These are phyloP conservation scores for Umbellularia californica DNA, from an alignment of 164 flowering plant genomes.

Conservation along the genomic window DNA sequence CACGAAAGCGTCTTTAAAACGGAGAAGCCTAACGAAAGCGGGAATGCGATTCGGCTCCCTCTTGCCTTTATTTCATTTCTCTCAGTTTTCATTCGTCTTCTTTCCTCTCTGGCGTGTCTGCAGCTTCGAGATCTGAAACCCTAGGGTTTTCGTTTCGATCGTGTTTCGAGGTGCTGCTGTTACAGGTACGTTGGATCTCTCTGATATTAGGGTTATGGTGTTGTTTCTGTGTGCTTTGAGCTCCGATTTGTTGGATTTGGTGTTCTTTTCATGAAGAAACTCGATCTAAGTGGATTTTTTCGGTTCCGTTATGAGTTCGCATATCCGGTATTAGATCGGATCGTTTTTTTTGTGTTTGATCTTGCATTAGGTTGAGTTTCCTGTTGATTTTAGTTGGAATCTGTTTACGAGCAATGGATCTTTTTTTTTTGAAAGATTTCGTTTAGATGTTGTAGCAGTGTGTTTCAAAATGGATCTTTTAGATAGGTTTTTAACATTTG, in stretches of 20 bases:
- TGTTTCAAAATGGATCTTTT: too few relatives aligned
- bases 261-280: background rate
- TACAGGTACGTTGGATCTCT: background rate
- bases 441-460: too few relatives aligned
- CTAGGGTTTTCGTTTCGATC: background rate
- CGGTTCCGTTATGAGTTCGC: background rate
- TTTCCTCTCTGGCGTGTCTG: background rate
- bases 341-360: too few relatives aligned
- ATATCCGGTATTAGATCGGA: background rate
- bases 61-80: too few relatives aligned
- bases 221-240: background rate
- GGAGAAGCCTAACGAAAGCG: background rate
- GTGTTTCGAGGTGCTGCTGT: background rate
- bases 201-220: background rate
- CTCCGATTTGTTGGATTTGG: background rate
- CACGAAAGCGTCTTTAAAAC: background rate
- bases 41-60: background rate
- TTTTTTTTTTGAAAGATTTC: too few relatives aligned
- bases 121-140: background rate
- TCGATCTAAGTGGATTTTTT: background rate
- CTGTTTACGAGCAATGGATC: too few relatives aligned
- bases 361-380: too few relatives aligned
- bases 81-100: too few relatives aligned
- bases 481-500: too few relatives aligned
- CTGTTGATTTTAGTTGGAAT: too few relatives aligned